Conservation (phyloP, 2,329 filamentous ascomycete genomes). For the Curvularia spicifera region DNA sequence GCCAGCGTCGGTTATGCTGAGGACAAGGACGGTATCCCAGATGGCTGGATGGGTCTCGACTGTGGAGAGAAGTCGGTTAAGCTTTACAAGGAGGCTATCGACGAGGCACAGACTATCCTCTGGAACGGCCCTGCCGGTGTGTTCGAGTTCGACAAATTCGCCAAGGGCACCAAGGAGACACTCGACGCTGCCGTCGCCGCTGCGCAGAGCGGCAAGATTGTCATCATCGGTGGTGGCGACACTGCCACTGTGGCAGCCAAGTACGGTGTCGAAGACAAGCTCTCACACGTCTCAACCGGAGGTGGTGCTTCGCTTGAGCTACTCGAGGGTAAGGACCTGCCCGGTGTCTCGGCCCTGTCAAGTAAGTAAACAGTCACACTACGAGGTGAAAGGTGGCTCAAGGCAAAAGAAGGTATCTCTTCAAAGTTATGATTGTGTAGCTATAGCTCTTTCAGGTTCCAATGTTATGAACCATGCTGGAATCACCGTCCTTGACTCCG, state of each 20-base stretch:
- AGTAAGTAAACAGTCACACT: slow-evolving; percentile 61
- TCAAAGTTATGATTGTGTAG: slow-evolving; percentile 46
- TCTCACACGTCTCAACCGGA: slow-evolving; percentile 97
- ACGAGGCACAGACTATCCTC: slow-evolving; percentile 90
- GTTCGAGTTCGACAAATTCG: slow-evolving; percentile 96
- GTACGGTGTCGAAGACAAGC: slow-evolving; percentile 93
- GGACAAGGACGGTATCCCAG: slow-evolving; percentile 87
- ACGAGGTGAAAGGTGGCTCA: slow-evolving; percentile 32
- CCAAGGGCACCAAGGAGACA: slow-evolving; percentile 87
- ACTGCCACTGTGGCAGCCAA: slow-evolving; percentile 98
- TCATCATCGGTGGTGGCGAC: slow-evolving; percentile 98
- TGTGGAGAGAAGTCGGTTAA: slow-evolving; percentile 87
- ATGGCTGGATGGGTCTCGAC: slow-evolving; percentile 98
- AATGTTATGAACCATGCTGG: slow-evolving; percentile 25
- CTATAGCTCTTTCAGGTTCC: slow-evolving; percentile 34
- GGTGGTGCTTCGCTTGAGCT: slow-evolving; percentile 95
- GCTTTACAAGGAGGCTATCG: slow-evolving; percentile 87
- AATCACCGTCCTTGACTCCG: slow-evolving; percentile 1
- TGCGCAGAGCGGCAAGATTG: slow-evolving; percentile 84
- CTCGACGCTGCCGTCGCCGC: slow-evolving; percentile 87
- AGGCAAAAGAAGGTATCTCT: slow-evolving; percentile 39
- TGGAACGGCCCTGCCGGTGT: slow-evolving; percentile 99
- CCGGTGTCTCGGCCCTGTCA: slow-evolving; percentile 90
- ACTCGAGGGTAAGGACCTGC: slow-evolving; percentile 96
- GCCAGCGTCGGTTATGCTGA: slow-evolving; percentile 82